Evolutionary conservation across 1,284 basidiomycete species (phyloP).

Genomic region (Moesziomyces sp.): DNA sequence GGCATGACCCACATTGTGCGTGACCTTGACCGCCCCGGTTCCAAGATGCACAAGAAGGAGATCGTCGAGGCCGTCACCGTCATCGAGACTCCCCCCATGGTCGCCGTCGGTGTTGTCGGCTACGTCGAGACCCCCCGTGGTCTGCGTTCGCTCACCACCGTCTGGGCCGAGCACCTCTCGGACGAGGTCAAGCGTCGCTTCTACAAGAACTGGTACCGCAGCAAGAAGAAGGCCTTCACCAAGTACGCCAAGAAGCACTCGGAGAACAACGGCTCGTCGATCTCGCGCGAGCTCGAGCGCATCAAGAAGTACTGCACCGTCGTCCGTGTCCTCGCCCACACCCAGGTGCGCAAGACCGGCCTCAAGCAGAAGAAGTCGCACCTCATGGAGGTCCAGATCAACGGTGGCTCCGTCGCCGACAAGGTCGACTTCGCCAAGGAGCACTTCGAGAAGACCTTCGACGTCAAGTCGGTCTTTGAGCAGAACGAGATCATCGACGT

Average conservation of each 20-base stretch:
- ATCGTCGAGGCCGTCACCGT: constrained; percentile 97
- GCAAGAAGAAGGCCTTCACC: constrained; percentile 99
- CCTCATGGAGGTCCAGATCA: constrained; percentile 99
- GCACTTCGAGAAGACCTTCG: constrained; percentile 96
- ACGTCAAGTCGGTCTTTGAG: constrained; percentile 88
- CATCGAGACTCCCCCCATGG: constrained; percentile 96
- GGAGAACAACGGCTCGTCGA: constrained; percentile 91
- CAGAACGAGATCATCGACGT: constrained; percentile 97
- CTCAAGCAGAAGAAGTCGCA: constrained; percentile 99
- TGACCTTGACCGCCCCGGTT: constrained; percentile 98
- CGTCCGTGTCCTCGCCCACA: constrained; percentile 97
- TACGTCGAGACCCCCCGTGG: constrained; percentile 99
- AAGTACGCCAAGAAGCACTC: constrained; percentile 98
- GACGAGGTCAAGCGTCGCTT: constrained; percentile 96
- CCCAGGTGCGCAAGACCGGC: constrained; percentile 95
- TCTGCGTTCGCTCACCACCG: constrained; percentile 82
- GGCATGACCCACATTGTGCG: constrained; percentile 99
- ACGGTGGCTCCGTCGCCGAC: constrained; percentile 95
- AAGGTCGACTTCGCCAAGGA: constrained; percentile 97
- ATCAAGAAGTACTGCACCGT: constrained; percentile 99
- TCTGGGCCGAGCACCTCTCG: constrained; percentile 76
- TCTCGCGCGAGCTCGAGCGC: constrained; percentile 95
- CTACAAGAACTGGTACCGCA: constrained; percentile 99
- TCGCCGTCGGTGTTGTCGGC: constrained; percentile 97
- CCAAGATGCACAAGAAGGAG: constrained; percentile 75